Evolutionary conservation across 192 early-diverging fungal genomes (phyloP).

Genomic region (Coemansia furcata): DNA sequence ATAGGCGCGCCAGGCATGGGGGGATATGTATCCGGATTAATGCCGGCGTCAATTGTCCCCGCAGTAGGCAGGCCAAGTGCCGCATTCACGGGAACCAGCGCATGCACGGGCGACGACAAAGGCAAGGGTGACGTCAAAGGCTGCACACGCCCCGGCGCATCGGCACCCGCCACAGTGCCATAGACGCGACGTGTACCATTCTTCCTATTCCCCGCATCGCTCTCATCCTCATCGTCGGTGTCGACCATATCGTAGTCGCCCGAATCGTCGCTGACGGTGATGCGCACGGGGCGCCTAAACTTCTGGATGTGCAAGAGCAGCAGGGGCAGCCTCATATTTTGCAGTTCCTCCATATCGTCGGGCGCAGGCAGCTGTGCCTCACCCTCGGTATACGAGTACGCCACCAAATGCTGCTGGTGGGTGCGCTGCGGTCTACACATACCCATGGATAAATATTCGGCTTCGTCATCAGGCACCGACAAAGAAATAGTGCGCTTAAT

Average conservation of each 20-base stretch:
- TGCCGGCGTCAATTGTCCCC: too few species aligned
- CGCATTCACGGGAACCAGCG: too few species aligned
- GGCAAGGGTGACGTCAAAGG: neutral
- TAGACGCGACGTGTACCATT: neutral
- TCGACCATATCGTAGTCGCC: slow-evolving; percentile 24
- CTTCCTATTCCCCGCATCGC: neutral
- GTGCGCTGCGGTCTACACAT: slow-evolving; percentile 3
- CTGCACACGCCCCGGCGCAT: neutral
- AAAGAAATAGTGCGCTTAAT: slow-evolving; percentile 81
- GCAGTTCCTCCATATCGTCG: slow-evolving; percentile 45
- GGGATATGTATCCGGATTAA: neutral
- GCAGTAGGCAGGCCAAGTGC: too few species aligned
- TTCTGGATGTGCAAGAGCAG: slow-evolving; percentile 32
- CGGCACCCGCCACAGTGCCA: neutral
- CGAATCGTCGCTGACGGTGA: slow-evolving; percentile 16
- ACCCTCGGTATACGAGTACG: slow-evolving; percentile 36
- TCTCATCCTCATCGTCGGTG: slow-evolving; percentile 21
- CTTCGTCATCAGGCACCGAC: slow-evolving; percentile 51
- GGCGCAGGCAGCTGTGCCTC: slow-evolving; percentile 14
- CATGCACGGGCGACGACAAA: neutral
- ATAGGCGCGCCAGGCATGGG: neutral
- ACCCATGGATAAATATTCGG: slow-evolving; percentile 23
- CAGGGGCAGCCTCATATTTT: slow-evolving; percentile 25
- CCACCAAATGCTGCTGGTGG: slow-evolving; percentile 45
- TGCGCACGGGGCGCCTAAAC: slow-evolving; percentile 32